These are phyloP conservation scores for Epicoccum sorghinum DNA, from an alignment of 2,329 filamentous ascomycete genomes.

Conservation along the genomic window DNA sequence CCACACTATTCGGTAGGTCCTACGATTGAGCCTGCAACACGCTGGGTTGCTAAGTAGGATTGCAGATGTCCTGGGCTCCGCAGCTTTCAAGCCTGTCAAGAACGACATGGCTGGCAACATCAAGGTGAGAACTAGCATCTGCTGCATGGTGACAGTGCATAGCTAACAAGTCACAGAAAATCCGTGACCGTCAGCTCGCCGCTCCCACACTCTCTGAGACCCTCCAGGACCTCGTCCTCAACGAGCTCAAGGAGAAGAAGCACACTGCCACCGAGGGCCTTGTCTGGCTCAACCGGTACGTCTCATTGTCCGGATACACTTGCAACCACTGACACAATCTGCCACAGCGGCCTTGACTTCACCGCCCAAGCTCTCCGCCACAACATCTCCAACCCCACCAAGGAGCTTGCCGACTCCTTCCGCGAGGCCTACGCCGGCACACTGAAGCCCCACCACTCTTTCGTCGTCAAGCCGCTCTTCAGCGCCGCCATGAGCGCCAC, in stretches of 20 bases:
- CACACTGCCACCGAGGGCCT: slow-evolving; percentile 88
- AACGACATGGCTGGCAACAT: slow-evolving; percentile 89
- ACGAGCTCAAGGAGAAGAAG: slow-evolving; percentile 89
- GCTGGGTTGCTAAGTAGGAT: background rate
- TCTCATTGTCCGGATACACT: slow-evolving; percentile 17
- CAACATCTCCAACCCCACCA: slow-evolving; percentile 70
- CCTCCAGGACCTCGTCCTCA: slow-evolving; percentile 81
- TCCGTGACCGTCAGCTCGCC: slow-evolving; percentile 80
- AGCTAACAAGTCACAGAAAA: slow-evolving; percentile 67
- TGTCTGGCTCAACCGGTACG: slow-evolving; percentile 86
- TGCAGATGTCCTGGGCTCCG: slow-evolving; percentile 66
- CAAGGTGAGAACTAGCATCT: slow-evolving; percentile 63
- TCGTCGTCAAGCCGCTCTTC: slow-evolving; percentile 91
- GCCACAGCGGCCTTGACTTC: slow-evolving; percentile 84
- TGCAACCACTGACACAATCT: background rate
- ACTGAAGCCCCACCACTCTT: slow-evolving; percentile 89
- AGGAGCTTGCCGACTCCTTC: slow-evolving; percentile 89
- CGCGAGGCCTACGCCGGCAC: slow-evolving; percentile 81
- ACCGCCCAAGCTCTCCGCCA: slow-evolving; percentile 81
- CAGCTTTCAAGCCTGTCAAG: slow-evolving; percentile 90
- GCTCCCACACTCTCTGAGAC: slow-evolving; percentile 80
- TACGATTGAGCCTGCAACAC: background rate
- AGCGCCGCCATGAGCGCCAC: slow-evolving; percentile 90
- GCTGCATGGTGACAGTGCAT: background rate
- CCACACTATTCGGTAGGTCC: slow-evolving; percentile 78